These are phyloP conservation scores for Clitocybe nebularis DNA, from an alignment of 1,284 basidiomycete species.

Conservation along the genomic window DNA sequence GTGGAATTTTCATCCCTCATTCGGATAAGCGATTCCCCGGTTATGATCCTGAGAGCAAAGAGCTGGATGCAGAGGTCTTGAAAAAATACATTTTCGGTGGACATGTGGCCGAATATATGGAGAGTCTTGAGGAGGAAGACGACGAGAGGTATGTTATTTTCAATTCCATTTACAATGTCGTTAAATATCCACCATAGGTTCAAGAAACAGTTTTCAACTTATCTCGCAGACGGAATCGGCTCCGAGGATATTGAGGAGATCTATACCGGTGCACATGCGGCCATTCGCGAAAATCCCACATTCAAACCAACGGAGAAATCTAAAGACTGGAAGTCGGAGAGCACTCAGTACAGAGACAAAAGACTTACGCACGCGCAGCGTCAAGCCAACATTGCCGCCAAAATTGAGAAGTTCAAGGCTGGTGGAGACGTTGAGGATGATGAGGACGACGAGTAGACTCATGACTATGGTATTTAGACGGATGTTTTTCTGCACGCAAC, in stretches of 20 bases:
- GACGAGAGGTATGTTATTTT: conserved; percentile 71
- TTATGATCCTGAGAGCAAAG: conserved; percentile 92
- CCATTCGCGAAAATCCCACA: conserved; percentile 92
- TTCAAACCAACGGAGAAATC: conserved; percentile 93
- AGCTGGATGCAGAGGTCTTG: conserved; percentile 91
- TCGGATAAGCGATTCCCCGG: conserved; percentile 99
- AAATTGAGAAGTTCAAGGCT: conserved; percentile 83
- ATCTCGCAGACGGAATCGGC: conserved; percentile 93
- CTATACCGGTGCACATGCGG: conserved; percentile 85
- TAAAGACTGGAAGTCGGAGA: conserved; percentile 91
- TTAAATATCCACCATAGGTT: conserved; percentile 50
- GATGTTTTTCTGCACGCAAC: background rate
- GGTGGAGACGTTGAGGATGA: conserved; percentile 52
- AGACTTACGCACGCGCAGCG: conserved; percentile 82
- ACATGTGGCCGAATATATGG: conserved; percentile 99
- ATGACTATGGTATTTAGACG: background rate
- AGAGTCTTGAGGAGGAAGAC: conserved; percentile 98
- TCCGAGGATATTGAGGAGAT: conserved; percentile 99
- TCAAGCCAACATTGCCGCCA: conserved; percentile 72
- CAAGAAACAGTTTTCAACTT: conserved; percentile 97
- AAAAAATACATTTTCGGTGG: conserved; percentile 99
- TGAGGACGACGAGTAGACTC: conserved; percentile 56
- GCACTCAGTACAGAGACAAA: conserved; percentile 65
- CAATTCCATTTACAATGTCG: conserved; percentile 3
- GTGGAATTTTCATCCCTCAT: conserved; percentile 98